Conservation (phyloP, 192 early-diverging fungal genomes). For the Dissophora ornata region DNA sequence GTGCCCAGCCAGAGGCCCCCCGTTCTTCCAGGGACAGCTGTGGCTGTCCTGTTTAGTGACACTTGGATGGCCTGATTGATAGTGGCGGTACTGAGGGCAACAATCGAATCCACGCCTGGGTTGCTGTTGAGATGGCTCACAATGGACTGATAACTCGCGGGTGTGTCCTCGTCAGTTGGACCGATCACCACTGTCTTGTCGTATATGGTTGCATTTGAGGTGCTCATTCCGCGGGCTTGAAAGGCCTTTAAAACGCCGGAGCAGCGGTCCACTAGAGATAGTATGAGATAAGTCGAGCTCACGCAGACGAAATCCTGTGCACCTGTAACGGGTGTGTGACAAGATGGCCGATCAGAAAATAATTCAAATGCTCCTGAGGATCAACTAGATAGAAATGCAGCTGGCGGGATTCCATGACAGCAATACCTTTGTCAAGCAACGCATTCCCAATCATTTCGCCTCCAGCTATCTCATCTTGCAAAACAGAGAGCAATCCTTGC, state of each 20-base stretch:
- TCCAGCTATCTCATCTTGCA: slow-evolving; percentile 33
- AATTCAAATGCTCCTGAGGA: too few relatives aligned
- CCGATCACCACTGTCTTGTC: slow-evolving; percentile 24
- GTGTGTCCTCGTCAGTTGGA: neutral
- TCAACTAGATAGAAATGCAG: too few relatives aligned
- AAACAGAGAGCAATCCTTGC: slow-evolving; percentile 21
- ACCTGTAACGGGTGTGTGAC: slow-evolving; percentile 7
- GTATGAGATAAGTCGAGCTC: neutral
- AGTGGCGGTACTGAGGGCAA: neutral
- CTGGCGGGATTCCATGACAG: too few relatives aligned
- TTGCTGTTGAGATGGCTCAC: slow-evolving; percentile 1
- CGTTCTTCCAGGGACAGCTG: slow-evolving; percentile 8
- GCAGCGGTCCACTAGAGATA: slow-evolving; percentile 30
- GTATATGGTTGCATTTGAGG: neutral
- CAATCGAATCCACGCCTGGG: slow-evolving; percentile 18
- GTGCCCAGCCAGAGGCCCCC: slow-evolving; percentile 40
- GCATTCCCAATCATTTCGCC: slow-evolving; percentile 40
- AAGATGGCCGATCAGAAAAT: neutral
- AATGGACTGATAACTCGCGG: neutral
- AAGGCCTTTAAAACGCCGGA: slow-evolving; percentile 40
- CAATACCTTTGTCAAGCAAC: slow-evolving; percentile 28
- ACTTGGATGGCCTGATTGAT: neutral
- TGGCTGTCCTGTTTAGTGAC: neutral
- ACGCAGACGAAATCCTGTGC: slow-evolving; percentile 37
- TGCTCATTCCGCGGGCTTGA: neutral